Evolutionary conservation across 2,329 filamentous ascomycete species (phyloP).

Genomic region (Arthrinium phaeospermum): DNA sequence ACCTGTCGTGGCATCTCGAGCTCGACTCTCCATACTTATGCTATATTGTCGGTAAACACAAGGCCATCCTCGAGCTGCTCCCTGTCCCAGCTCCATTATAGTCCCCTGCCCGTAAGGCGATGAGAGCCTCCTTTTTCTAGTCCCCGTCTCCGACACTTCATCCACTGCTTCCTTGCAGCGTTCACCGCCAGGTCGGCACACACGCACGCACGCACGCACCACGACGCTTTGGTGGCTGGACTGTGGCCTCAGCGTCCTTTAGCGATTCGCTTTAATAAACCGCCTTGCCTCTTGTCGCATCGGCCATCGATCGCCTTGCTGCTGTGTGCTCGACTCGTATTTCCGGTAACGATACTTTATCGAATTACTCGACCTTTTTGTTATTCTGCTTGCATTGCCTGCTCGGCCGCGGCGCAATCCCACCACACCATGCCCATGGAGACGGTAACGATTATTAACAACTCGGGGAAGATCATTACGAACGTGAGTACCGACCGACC

Average conservation of each 20-base stretch:
- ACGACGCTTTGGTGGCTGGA: slow-evolving; percentile 12
- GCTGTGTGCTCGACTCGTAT: not conserved
- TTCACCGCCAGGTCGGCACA: slow-evolving; percentile 19
- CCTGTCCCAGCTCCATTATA: not conserved
- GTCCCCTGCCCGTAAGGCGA: not conserved
- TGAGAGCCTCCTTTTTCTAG: slow-evolving; percentile 5
- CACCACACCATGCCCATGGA: slow-evolving; percentile 52
- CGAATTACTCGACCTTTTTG: not conserved
- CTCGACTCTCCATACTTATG: not conserved
- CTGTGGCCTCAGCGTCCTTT: slow-evolving; percentile 4
- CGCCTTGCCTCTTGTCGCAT: not conserved
- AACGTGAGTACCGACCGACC: slow-evolving; percentile 67
- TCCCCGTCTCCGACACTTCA: not conserved
- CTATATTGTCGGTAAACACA: not conserved
- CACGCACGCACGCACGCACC: not conserved
- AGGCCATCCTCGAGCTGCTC: not conserved
- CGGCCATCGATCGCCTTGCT: not conserved
- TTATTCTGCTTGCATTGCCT: not conserved
- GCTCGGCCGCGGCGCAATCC: not conserved
- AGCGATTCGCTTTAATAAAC: slow-evolving; percentile 3
- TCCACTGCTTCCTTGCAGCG: slow-evolving; percentile 2
- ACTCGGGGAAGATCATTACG: slow-evolving; percentile 87
- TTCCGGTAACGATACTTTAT: not conserved
- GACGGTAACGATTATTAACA: slow-evolving; percentile 89
- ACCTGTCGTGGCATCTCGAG: not conserved